Conservation (phyloP, 1,139 yeast genomes). For the Magnusiomyces suaveolens region DNA sequence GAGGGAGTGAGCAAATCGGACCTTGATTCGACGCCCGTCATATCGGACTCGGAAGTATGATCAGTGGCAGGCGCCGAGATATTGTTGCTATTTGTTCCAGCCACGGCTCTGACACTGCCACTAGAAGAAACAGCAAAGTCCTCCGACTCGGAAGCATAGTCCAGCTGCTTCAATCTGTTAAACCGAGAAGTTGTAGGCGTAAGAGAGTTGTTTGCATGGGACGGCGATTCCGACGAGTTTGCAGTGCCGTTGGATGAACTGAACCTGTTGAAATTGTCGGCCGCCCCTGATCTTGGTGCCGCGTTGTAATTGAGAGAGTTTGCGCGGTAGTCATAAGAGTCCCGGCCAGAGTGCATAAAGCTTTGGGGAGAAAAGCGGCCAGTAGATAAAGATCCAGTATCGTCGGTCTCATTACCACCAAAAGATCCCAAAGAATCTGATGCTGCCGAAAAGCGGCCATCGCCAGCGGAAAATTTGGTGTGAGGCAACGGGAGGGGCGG, state of each 20-base stretch:
- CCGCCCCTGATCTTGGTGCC: not conserved
- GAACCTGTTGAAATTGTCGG: not conserved
- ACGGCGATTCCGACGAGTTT: not conserved
- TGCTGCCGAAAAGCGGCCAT: not conserved
- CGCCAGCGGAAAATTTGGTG: not conserved
- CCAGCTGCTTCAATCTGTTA: not conserved
- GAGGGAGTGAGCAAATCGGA: not conserved
- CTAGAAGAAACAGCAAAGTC: not conserved
- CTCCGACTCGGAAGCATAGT: conserved; percentile 3
- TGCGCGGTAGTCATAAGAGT: conserved; percentile 4
- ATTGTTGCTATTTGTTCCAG: not conserved
- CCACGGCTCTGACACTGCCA: not conserved
- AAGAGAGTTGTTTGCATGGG: not conserved
- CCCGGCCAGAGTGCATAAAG: conserved; percentile 6
- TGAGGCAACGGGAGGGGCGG: not conserved
- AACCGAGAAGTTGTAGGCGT: not conserved
- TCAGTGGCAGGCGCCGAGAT: not conserved
- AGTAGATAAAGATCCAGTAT: conserved; percentile 9
- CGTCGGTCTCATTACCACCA: conserved; percentile 9
- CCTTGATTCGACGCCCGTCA: not conserved
- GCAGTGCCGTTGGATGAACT: not conserved
- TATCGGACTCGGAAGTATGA: not conserved
- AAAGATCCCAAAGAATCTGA: conserved; percentile 3
- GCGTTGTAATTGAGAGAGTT: not conserved
- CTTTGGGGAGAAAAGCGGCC: conserved; percentile 11